These are phyloP conservation scores for Adenanthera pavonina DNA, from an alignment of 306 rosid species.

Conservation along the genomic window DNA sequence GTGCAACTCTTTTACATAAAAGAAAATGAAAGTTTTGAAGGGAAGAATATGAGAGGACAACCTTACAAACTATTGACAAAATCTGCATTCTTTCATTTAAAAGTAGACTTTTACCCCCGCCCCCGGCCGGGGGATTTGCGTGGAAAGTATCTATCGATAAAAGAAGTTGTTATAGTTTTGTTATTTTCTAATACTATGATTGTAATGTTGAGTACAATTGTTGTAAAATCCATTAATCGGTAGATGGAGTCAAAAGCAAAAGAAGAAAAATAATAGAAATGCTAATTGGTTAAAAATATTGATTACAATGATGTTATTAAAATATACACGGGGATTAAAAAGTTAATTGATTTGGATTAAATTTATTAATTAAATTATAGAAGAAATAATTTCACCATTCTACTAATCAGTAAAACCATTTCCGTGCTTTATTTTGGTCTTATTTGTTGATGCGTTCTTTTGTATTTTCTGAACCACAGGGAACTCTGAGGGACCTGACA, in stretches of 20 bases:
- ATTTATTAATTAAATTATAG: conserved; percentile 4
- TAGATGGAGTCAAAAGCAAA: no score
- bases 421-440: conserved; percentile 11
- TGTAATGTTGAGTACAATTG: no score
- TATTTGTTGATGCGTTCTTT: conserved; percentile 5
- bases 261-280: no score
- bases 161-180: no score
- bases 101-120: background rate
- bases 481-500: conserved; percentile 73
- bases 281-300: no score
- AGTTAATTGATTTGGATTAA: background rate
- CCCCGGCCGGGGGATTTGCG: no score
- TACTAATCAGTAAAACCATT: conserved; percentile 2
- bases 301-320: background rate
- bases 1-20: conserved; percentile 9
- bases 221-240: no score
- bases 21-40: background rate
- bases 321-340: background rate
- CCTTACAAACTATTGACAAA: background rate
- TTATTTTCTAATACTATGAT: no score
- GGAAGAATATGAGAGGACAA: conserved; percentile 17
- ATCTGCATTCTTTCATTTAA: background rate
- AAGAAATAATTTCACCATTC: conserved; percentile 8
- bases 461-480: conserved; percentile 47
- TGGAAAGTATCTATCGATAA: no score